Percentiles rank a stretch among this genome's conserved stretches.
These are phyloP conservation scores for Leccinum pachyderme DNA, from an alignment of 1,284 basidiomycete species.

Conservation along the genomic window DNA sequence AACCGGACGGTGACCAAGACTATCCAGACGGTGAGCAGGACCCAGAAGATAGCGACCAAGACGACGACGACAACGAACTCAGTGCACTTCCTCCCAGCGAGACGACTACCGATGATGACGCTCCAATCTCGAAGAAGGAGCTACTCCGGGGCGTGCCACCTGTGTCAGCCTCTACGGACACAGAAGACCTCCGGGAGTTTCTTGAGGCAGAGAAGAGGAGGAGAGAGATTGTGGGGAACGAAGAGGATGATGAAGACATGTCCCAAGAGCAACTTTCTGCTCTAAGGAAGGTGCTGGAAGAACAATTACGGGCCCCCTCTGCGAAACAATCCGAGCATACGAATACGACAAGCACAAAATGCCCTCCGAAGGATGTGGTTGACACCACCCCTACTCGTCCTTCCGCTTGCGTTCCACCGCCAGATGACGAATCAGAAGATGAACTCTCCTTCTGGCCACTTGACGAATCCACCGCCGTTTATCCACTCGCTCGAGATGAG, in stretches of 20 bases:
- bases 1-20: constrained; percentile 39
- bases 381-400: constrained; percentile 21
- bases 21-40: constrained; percentile 28
- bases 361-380: constrained; percentile 28
- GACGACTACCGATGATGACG: constrained; percentile 26
- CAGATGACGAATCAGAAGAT: constrained; percentile 42
- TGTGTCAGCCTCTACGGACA: constrained; percentile 46
- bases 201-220: constrained; percentile 57
- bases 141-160: constrained; percentile 41
- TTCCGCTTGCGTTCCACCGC: constrained; percentile 4
- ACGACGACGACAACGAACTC: constrained; percentile 30
- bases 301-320: constrained; percentile 16
- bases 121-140: constrained; percentile 30
- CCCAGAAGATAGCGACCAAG: constrained; percentile 31
- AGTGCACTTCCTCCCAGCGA: constrained; percentile 25
- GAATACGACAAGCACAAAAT: constrained; percentile 14
- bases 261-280: constrained; percentile 16
- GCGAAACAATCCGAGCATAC: not conserved
- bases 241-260: constrained; percentile 33
- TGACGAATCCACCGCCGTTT: constrained; percentile 38
- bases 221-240: constrained; percentile 46
- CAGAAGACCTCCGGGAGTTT: constrained; percentile 63
- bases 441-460: constrained; percentile 43
- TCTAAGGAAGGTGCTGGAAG: constrained; percentile 19
- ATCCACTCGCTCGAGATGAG: constrained; percentile 19